Evolutionary conservation across 306 rosid genomes (phyloP), one percentile per base, ranked within the genome.

Genomic region (Casuarina glauca): DNA sequence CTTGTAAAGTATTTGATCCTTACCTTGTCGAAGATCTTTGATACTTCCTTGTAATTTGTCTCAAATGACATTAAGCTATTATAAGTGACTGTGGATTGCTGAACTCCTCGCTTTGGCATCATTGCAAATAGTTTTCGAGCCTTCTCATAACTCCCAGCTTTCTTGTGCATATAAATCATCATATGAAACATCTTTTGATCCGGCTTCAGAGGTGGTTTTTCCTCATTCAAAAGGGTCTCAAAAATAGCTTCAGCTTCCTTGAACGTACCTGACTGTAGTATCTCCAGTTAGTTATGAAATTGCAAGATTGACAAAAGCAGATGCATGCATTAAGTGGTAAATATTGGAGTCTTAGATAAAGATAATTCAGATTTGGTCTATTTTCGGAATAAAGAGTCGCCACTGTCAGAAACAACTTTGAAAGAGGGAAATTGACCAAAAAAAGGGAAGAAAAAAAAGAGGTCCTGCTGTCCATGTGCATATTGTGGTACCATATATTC

Each of bases 61-160:
- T 93, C 97, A 74, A 88, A 91, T 20, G 99, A 95, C 96, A 95
- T 95, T 80, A 95, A 75, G 89, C 97, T 93, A 85, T 91, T 95
- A 77, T 87, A 91, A 79, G 99, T 95, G 62, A 93, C 85, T 77
- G 94, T 91, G 19, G 93, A 79, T 84, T 81, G 97, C 35, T 80
- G 90, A 61, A 93, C 83, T 78, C 99, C 91, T 66, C 87, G 85
- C 80, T 88, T 88, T 46, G 90, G 78, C 99, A 91, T 95, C 78
- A 93, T 42, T 49, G 97, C 79, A 77, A 95, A 93, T 79, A 91
- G 38, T 83, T 80, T 90, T 17, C 99, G 91, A 83, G 99, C 97
- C 77, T 93, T 89, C 57, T 89, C 96, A 84, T 93, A 89, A 86
- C 82, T 89, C 75, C 97, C 96, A 50, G 90, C 94, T 91, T 91